Conservation (phyloP, 1,284 basidiomycete species). For the Ustilago curta region DNA sequence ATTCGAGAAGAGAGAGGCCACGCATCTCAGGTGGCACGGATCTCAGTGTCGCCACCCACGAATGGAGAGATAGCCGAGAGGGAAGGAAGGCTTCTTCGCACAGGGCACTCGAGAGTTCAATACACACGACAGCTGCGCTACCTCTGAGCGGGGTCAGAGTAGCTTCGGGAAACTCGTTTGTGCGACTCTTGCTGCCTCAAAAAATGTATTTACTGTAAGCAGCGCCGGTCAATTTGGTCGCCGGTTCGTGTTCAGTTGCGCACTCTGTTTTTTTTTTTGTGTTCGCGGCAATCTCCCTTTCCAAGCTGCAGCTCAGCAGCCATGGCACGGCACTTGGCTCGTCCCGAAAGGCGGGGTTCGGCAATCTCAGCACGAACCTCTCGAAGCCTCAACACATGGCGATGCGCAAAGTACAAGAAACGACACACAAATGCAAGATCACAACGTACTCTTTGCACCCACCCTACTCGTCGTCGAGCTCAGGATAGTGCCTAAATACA, state of each 20-base stretch:
- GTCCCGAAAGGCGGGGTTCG: slow-evolving; percentile 12
- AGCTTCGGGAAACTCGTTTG: slow-evolving; percentile 5
- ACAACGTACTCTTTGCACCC: neutral
- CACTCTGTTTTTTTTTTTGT: neutral
- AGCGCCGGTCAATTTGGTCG: slow-evolving; percentile 40
- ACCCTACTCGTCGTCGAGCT: slow-evolving; percentile 70
- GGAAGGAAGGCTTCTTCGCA: slow-evolving; percentile 7
- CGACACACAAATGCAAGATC: neutral
- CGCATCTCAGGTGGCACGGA: neutral
- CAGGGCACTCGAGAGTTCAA: slow-evolving; percentile 12
- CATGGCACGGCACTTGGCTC: neutral
- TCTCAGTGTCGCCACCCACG: slow-evolving; percentile 11
- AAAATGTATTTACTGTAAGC: neutral
- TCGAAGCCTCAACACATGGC: neutral
- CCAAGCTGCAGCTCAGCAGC: neutral
- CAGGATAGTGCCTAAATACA: slow-evolving; percentile 72
- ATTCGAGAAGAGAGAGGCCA: slow-evolving; percentile 10
- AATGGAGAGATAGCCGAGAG: slow-evolving; percentile 35
- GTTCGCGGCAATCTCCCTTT: slow-evolving; percentile 4
- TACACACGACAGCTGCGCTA: neutral
- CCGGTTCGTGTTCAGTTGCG: slow-evolving; percentile 16
- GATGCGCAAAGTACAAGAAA: neutral
- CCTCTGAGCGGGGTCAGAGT: no score
- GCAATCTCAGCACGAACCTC: slow-evolving; percentile 10
- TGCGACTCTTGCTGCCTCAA: neutral